phyloP scores from a whole-genome alignment of 2,329 filamentous ascomycete species.

The Fusarium miscanthi region DNA sequence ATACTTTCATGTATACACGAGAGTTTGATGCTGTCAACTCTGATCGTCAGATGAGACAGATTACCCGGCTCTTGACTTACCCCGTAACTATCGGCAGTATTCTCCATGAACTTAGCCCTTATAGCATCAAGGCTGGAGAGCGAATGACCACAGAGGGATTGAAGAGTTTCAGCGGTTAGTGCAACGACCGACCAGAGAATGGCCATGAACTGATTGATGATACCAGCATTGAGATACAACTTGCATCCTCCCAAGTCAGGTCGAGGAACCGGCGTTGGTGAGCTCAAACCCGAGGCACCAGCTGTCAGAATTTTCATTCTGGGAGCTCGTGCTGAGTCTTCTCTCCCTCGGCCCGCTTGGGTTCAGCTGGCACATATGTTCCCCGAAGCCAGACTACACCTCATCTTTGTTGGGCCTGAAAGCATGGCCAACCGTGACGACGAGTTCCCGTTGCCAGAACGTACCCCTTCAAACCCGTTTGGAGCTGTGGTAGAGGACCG shows the following conservation, averaged over 20 bases:
- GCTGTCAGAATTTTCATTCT: constrained; percentile 93
- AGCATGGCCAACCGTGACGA: constrained; percentile 93
- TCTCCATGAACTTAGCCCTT: constrained; percentile 93
- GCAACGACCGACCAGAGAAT: not conserved
- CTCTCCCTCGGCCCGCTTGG: constrained; percentile 93
- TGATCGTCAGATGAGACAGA: constrained; percentile 90
- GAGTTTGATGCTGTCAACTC: constrained; percentile 92
- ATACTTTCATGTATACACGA: constrained; percentile 93
- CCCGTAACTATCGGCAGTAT: constrained; percentile 92
- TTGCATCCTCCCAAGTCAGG: constrained; percentile 88
- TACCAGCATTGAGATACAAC: constrained; percentile 85
- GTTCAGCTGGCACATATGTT: constrained; percentile 94
- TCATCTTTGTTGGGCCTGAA: constrained; percentile 96
- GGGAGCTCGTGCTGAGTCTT: constrained; percentile 96
- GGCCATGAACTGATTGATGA: constrained; percentile 3
- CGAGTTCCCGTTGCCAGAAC: constrained; percentile 89
- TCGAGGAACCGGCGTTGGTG: constrained; percentile 78
- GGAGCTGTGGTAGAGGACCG: constrained; percentile 95
- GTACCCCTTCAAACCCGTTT: constrained; percentile 88
- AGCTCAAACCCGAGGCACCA: constrained; percentile 84
- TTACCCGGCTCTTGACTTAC: constrained; percentile 92
- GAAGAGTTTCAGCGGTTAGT: constrained; percentile 90
- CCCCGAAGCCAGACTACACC: constrained; percentile 87
- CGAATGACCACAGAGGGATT: constrained; percentile 88
- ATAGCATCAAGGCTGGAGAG: constrained; percentile 79